Base-by-base conservation (phyloP, 768 basidiomycete genomes). In the Xerocomus potaroensis region DNA sequence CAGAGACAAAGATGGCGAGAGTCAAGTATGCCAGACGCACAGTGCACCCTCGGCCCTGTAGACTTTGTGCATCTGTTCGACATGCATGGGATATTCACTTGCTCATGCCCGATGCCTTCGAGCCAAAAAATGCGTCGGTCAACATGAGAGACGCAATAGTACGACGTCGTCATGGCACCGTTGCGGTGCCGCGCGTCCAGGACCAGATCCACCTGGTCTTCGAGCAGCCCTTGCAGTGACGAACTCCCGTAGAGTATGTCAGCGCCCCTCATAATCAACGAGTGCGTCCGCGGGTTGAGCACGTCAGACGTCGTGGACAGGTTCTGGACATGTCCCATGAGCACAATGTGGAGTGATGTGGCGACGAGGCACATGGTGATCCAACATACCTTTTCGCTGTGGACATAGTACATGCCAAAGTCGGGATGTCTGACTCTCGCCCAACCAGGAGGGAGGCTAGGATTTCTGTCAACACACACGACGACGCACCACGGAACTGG, bases 81-180 rank as follows among this genome's bases (percentile, higher is more conserved):
- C 14, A 56, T 41, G 43, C 63, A 66, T 22, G 43, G 45, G 9
- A 60, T 41, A 8, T 51, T 35, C 33, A 56, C 55, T 3, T 57
- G 49, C 14, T 49, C 46, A n/a, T 64, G 59, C 1, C 46, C 57
- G 8, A 54, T 43, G 11, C 43, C 59, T 32, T 66, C 51, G 10
- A 63, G 51, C 63, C 63, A 65, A 49, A 67, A 67, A n/a, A 65
- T 38, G 12, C 58, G 45, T 30, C 58, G 58, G 35, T 67, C 58
- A 1, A 6, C 32, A 34, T 65, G 64, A 23, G 63, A 65, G 14
- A 57, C 58, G 30, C 61, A 59, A 41, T 65, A 65, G 45, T 65
- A 65, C 1, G 41, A 48, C 18, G n/a, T 18, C 33, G 18, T n/a
- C n/a, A n/a, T n/a, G 4, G 11, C n/a, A 18, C 49, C 44, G 5